phyloP scores from a whole-genome alignment of 1,284 basidiomycete species.

The Cerioporus squamosus region DNA sequence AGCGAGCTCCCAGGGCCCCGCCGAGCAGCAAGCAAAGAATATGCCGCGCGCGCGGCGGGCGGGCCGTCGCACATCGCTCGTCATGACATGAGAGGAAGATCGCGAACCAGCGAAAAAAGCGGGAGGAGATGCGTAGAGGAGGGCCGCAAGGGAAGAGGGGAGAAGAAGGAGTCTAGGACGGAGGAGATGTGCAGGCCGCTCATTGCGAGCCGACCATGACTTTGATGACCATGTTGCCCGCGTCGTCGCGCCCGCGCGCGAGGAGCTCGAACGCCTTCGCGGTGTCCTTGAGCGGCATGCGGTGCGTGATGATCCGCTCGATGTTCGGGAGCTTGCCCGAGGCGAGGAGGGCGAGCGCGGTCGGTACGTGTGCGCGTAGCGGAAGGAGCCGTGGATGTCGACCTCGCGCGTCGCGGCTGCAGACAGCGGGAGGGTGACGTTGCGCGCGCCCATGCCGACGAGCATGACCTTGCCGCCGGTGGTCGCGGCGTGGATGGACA shows the following conservation, averaged over 20 bases:
- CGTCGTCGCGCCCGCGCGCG: slow-evolving; percentile 73
- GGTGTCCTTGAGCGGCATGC: slow-evolving; percentile 69
- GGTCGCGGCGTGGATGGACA: slow-evolving; percentile 82
- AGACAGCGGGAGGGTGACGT: slow-evolving; percentile 82
- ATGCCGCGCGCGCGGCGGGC: slow-evolving; percentile 5
- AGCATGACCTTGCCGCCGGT: slow-evolving; percentile 90
- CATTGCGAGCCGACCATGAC: slow-evolving; percentile 65
- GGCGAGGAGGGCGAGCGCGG: slow-evolving; percentile 79
- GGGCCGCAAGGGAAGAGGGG: not conserved
- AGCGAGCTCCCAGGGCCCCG: not conserved
- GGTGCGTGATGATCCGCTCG: slow-evolving; percentile 82
- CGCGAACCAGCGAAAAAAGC: not conserved
- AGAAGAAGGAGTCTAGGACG: not conserved
- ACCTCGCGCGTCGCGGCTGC: slow-evolving; percentile 88
- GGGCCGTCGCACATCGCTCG: slow-evolving; percentile 15
- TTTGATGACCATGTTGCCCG: slow-evolving; percentile 85
- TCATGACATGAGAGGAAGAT: not conserved
- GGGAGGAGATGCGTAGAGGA: not conserved
- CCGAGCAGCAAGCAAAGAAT: not conserved
- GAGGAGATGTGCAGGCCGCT: slow-evolving; percentile 7
- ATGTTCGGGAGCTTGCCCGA: slow-evolving; percentile 66
- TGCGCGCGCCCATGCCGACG: slow-evolving; percentile 93
- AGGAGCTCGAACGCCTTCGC: slow-evolving; percentile 82
- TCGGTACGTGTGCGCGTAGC: slow-evolving; percentile 88
- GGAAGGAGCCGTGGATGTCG: slow-evolving; percentile 92